phyloP scores from a whole-genome alignment of 129 eudicot genomes.

The Sambucus nigra region DNA sequence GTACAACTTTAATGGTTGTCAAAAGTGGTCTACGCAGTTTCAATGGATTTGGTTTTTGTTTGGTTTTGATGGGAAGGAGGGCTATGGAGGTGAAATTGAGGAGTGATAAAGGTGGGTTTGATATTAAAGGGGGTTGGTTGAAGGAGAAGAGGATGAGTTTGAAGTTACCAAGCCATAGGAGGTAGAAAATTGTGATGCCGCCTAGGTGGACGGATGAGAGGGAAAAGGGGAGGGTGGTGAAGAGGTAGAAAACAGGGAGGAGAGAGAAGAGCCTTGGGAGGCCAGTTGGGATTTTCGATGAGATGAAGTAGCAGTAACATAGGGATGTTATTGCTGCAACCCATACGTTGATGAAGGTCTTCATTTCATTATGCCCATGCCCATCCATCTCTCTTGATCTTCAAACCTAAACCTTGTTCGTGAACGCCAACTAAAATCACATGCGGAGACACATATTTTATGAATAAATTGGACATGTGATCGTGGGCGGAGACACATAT shows the following conservation, averaged over 20 bases:
- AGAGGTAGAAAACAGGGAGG: background rate
- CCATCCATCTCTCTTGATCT: background rate
- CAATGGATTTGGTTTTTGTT: background rate
- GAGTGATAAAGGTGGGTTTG: background rate
- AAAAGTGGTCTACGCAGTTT: constrained; percentile 2
- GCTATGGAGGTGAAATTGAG: constrained; percentile 27
- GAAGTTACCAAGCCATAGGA: constrained; percentile 41
- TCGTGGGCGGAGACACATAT: too few species aligned
- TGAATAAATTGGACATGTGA: too few species aligned
- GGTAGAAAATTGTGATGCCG: constrained; percentile 34
- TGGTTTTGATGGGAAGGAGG: constrained; percentile 44
- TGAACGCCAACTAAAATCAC: too few species aligned
- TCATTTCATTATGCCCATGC: too few species aligned
- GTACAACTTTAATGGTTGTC: constrained; percentile 15
- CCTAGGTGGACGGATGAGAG: constrained; percentile 11
- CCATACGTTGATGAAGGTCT: constrained; percentile 10
- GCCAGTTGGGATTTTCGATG: background rate
- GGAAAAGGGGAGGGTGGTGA: background rate
- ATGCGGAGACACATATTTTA: too few species aligned
- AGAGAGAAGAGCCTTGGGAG: background rate
- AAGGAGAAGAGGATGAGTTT: constrained; percentile 46
- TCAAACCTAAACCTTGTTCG: too few species aligned
- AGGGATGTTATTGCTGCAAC: background rate
- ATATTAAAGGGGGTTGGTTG: constrained; percentile 6
- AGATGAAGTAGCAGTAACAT: constrained; percentile 5